Base-by-base conservation (phyloP, 257 asterid species). In the Capsicum chinense region DNA sequence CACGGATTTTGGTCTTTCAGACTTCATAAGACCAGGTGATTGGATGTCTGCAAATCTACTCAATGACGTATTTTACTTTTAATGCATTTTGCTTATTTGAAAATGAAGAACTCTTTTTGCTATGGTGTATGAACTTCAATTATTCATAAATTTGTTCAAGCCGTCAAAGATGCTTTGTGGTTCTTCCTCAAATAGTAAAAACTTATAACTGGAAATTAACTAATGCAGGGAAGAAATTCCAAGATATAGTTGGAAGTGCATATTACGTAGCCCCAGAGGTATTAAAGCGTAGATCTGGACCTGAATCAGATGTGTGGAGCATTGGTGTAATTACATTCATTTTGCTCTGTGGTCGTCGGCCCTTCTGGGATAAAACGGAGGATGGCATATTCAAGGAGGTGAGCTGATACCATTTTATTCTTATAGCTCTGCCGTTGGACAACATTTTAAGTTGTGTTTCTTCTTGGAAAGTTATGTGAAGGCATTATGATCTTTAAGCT, bases 281-380 rank as follows among this genome's bases (percentile, higher is more conserved):
- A 26, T 82, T 93, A 80, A 86, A 86, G 87, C 97, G 93, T 83
- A 85, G 91, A 88, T 93, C 97, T 9, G 97, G 95, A 26, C 92
- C 93, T 6, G 97, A 93, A 87, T 95, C 97, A 7, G 97, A 93
- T 88, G 93, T 93, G 87, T 93, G 97, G 97, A 93, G 97, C 59
- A 89, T 93, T 54, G 97, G 97, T 76, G 97, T 93, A 52, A 92
- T 93, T 66, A 93, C 97, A 81, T 93, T 92, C 86, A 93, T 92
- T 83, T 94, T 93, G 82, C 95, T 93, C 35, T 93, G 95, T 85
- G 97, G 97, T 57, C 92, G 98, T 85, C 86, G 97, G 39, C 98
- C 98, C 5, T 94, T 92, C 80, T 92, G 97, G 98, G 90, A 94
- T 9, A 89, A 93, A 88, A 90, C 95, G 5, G 98, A 92, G 83